These are phyloP conservation scores for Sarocladiaceae sp. DNA, from an alignment of 2,329 filamentous ascomycete genomes.

Conservation along the genomic window DNA sequence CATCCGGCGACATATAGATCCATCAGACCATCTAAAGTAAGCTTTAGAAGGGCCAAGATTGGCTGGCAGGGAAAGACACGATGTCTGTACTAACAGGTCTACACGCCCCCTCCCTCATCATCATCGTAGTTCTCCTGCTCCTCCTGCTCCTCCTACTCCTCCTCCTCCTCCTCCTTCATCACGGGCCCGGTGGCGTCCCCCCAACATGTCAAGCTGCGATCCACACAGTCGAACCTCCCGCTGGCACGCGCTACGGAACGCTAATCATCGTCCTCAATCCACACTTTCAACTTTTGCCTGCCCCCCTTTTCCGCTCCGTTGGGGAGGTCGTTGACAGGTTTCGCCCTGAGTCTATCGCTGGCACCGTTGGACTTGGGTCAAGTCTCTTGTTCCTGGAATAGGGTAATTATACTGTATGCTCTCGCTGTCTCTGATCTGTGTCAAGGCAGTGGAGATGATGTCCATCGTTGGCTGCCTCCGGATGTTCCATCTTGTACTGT, in stretches of 20 bases:
- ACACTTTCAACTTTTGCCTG: too few relatives aligned
- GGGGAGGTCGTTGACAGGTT: background rate
- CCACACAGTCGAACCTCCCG: constrained; percentile 1
- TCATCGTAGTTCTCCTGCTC: too few relatives aligned
- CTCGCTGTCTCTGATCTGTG: too few relatives aligned
- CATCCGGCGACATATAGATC: background rate
- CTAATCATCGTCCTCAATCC: background rate
- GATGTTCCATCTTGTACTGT: too few relatives aligned
- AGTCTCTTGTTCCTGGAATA: background rate
- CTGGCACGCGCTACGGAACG: constrained; percentile 1
- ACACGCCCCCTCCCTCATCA: background rate
- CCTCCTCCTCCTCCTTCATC: too few relatives aligned
- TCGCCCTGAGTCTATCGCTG: too few relatives aligned
- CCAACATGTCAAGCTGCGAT: constrained; percentile 3
- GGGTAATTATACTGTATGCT: too few relatives aligned
- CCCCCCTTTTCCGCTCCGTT: background rate
- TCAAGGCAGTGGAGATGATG: background rate
- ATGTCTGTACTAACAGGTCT: too few relatives aligned
- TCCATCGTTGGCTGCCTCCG: background rate
- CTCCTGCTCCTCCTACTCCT: too few relatives aligned
- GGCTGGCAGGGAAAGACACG: background rate
- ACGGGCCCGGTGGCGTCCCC: constrained; percentile 1
- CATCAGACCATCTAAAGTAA: background rate
- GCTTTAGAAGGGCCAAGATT: constrained; percentile 5
- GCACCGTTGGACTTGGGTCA: too few relatives aligned